Evolutionary conservation across 257 asterid species (phyloP).

Genomic region (Rauvolfia tetraphylla): DNA sequence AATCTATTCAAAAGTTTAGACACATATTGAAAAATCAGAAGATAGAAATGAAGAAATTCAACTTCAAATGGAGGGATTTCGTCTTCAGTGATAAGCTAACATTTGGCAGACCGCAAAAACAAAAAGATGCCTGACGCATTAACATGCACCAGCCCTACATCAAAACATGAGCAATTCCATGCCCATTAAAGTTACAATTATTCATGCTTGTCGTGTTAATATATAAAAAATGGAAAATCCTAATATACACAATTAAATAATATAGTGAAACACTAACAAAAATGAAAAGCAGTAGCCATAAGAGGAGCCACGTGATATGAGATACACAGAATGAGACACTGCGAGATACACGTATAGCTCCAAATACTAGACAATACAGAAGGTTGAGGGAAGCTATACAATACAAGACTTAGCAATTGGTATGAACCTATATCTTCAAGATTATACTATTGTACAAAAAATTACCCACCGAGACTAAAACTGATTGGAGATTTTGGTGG

Average conservation of each 20-base stretch:
- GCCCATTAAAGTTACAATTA: no score
- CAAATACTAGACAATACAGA: background rate
- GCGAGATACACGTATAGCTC: background rate
- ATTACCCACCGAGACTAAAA: slow-evolving; percentile 3
- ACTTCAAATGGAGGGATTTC: background rate
- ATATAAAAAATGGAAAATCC: background rate
- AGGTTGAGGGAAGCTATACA: background rate
- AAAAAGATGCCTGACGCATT: background rate
- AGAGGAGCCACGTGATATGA: background rate
- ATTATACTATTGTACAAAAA: slow-evolving; percentile 12
- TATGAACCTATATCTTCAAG: slow-evolving; percentile 12
- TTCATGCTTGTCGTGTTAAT: background rate
- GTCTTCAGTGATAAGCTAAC: background rate
- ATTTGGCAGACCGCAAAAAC: background rate
- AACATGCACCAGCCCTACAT: background rate
- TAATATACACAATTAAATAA: no score
- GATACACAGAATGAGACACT: background rate
- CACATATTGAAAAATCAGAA: background rate
- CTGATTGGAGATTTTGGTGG: slow-evolving; percentile 13
- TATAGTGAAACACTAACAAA: background rate
- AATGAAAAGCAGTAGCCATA: background rate
- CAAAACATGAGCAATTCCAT: background rate
- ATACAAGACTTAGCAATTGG: slow-evolving; percentile 18
- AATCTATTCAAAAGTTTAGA: background rate
- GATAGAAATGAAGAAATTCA: background rate